Evolutionary conservation across 2,329 filamentous ascomycete species (phyloP).

Genomic region (Claviceps sp.): DNA sequence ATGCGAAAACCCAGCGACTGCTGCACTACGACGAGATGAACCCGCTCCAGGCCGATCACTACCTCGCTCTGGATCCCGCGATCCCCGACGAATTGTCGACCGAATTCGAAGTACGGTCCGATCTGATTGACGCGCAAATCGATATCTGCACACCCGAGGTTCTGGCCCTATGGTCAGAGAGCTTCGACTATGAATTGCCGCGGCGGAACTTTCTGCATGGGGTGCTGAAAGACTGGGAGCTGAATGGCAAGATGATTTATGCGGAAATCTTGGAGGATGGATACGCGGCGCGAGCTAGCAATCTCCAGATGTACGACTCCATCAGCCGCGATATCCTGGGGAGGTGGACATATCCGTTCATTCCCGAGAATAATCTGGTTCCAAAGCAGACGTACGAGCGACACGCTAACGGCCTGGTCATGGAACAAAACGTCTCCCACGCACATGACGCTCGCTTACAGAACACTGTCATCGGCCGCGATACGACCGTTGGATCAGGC

Average conservation of each 20-base stretch:
- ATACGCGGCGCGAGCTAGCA: conserved; percentile 77
- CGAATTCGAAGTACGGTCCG: conserved; percentile 72
- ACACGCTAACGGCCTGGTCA: conserved; percentile 56
- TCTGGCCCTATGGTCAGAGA: conserved; percentile 88
- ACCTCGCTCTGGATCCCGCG: conserved; percentile 62
- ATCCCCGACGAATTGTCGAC: conserved; percentile 55
- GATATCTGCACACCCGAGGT: conserved; percentile 97
- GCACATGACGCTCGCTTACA: conserved; percentile 58
- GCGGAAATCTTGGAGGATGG: conserved; percentile 71
- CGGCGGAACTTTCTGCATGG: conserved; percentile 81
- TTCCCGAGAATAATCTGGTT: conserved; percentile 78
- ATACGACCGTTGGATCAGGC: conserved; percentile 61
- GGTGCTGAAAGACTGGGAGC: conserved; percentile 89
- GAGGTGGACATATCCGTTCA: conserved; percentile 78
- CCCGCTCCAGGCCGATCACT: conserved; percentile 49
- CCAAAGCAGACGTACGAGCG: conserved; percentile 64
- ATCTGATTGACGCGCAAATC: conserved; percentile 86
- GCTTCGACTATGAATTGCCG: conserved; percentile 89
- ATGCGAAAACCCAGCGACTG: conserved; percentile 66
- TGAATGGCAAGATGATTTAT: conserved; percentile 95
- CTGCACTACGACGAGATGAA: conserved; percentile 90
- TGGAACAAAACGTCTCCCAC: conserved; percentile 65
- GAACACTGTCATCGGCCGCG: conserved; percentile 62
- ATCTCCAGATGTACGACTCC: conserved; percentile 79
- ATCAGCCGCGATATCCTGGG: conserved; percentile 77